Percentiles rank a stretch among this genome's conserved stretches.
Conservation (phyloP, 2,329 filamentous ascomycete species). For the Tolypocladium inflatum region DNA sequence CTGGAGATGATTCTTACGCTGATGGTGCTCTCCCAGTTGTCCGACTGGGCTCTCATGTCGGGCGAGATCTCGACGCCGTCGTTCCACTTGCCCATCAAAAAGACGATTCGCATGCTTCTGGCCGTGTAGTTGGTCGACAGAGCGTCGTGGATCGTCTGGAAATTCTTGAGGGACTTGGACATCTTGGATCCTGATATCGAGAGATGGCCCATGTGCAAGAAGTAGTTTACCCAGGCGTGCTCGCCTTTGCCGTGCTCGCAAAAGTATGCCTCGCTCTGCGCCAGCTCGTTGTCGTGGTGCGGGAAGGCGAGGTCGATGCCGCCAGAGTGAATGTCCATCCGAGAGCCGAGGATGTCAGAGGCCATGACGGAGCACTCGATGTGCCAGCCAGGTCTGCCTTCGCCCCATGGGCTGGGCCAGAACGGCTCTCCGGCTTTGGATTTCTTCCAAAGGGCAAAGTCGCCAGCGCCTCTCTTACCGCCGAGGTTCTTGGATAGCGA, state of each 20-base stretch:
- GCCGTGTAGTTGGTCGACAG: constrained; percentile 62
- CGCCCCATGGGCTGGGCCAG: constrained; percentile 83
- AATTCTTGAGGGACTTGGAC: constrained; percentile 94
- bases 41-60: constrained; percentile 65
- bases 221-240: constrained; percentile 88
- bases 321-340: constrained; percentile 89
- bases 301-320: constrained; percentile 88
- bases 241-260: constrained; percentile 38
- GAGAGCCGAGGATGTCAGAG: constrained; percentile 71
- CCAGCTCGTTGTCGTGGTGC: constrained; percentile 87
- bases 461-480: constrained; percentile 65
- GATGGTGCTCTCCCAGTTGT: constrained; percentile 71
- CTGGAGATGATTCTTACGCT: constrained; percentile 35
- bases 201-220: constrained; percentile 89
- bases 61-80: constrained; percentile 86
- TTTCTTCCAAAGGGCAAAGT: constrained; percentile 92
- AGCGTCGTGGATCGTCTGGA: constrained; percentile 84
- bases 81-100: constrained; percentile 81
- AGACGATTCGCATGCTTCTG: constrained; percentile 72
- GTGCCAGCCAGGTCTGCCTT: constrained; percentile 87
- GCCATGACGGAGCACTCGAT: constrained; percentile 98
- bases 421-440: constrained; percentile 86
- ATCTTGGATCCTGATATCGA: constrained; percentile 84
- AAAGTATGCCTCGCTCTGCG: constrained; percentile 84
- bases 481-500: constrained; percentile 55